These are phyloP conservation scores for Penicillium cinerascens DNA, from an alignment of 495 filamentous ascomycete genomes.

Conservation along the genomic window DNA sequence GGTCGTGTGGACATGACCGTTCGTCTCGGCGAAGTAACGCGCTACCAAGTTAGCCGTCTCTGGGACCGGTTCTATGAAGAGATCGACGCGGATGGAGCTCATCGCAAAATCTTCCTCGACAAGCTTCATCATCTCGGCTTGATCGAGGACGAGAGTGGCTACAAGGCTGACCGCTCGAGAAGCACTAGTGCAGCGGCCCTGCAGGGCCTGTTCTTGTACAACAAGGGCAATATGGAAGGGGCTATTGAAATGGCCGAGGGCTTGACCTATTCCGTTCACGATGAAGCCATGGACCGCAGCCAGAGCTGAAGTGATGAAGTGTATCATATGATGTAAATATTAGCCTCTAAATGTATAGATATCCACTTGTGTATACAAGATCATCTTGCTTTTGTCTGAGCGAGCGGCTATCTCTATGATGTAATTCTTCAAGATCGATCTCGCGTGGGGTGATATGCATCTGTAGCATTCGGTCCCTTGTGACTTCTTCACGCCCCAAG, in stretches of 20 bases:
- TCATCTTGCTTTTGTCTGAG: not conserved
- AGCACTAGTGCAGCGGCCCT: constrained; percentile 81
- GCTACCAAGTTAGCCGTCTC: constrained; percentile 77
- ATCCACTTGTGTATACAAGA: not conserved
- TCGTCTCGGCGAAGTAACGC: constrained; percentile 80
- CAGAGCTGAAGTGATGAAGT: constrained; percentile 15
- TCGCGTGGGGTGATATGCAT: not conserved
- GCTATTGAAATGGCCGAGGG: constrained; percentile 77
- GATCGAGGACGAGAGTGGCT: constrained; percentile 47
- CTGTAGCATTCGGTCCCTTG: not conserved
- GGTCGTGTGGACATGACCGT: constrained; percentile 93
- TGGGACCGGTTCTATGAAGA: constrained; percentile 95
- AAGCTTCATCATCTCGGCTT: constrained; percentile 50
- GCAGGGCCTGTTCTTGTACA: constrained; percentile 91
- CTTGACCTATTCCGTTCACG: constrained; percentile 42
- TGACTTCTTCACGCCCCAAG: not conserved
- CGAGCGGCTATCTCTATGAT: not conserved
- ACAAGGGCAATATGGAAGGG: constrained; percentile 84
- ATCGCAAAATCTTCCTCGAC: constrained; percentile 47
- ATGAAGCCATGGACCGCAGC: constrained; percentile 25
- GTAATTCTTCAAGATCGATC: not conserved
- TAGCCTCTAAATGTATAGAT: constrained; percentile 16
- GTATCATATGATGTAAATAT: constrained; percentile 34
- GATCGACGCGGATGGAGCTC: constrained; percentile 57
- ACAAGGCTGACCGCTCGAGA: constrained; percentile 33